Evolutionary conservation across 306 rosid species (phyloP).

Genomic region (Herpetospermum pedunculosum): DNA sequence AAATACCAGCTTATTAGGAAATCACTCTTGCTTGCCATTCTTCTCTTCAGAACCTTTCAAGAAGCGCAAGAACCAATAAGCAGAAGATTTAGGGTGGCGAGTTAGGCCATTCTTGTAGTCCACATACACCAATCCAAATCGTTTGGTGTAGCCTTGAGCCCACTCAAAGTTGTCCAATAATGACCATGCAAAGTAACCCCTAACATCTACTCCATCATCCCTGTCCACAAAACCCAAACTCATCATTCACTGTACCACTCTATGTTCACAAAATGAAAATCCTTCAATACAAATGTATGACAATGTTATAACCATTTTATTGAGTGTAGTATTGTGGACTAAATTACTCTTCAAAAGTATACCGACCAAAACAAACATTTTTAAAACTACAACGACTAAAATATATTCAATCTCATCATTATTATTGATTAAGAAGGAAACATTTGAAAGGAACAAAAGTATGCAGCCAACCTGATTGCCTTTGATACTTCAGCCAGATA

Average conservation of each 20-base stretch:
- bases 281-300: too few species aligned
- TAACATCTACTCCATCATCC: slow-evolving; percentile 79
- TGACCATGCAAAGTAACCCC: slow-evolving; percentile 95
- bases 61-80: slow-evolving; percentile 78
- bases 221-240: slow-evolving; percentile 23
- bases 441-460: neutral
- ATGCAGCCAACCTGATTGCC: slow-evolving; percentile 60
- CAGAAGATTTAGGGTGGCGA: slow-evolving; percentile 90
- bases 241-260: too few species aligned
- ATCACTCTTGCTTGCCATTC: slow-evolving; percentile 44
- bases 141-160: slow-evolving; percentile 90
- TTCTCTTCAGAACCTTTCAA: slow-evolving; percentile 41
- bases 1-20: too few species aligned
- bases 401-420: too few species aligned
- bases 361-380: too few species aligned
- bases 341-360: too few species aligned
- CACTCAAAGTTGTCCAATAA: slow-evolving; percentile 89
- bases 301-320: too few species aligned
- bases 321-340: too few species aligned
- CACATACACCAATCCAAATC: slow-evolving; percentile 74
- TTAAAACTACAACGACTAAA: too few species aligned
- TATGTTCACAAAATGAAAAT: too few species aligned
- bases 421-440: neutral
- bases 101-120: slow-evolving; percentile 70
- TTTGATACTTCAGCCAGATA: slow-evolving; percentile 59